Percentiles rank a stretch among this genome's conserved stretches.
These are phyloP conservation scores for Citrus trifoliata DNA, from an alignment of 345 rosid genomes.

Conservation along the genomic window DNA sequence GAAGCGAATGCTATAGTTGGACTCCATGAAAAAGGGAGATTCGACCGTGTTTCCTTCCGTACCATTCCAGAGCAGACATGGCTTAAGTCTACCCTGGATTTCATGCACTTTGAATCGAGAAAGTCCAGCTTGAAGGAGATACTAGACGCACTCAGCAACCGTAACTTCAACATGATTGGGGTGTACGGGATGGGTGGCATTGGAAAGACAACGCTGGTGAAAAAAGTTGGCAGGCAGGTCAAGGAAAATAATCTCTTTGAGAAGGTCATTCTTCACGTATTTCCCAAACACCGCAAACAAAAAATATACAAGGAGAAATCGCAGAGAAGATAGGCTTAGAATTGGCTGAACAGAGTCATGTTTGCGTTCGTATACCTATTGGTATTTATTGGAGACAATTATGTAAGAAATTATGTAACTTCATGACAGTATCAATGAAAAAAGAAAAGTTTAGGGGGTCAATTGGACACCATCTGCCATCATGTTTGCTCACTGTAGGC, in stretches of 20 bases:
- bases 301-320: background rate
- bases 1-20: background rate
- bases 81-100: background rate
- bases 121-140: no score
- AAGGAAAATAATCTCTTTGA: conserved; percentile 13
- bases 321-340: background rate
- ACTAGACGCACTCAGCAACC: no score
- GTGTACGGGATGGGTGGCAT: conserved; percentile 15
- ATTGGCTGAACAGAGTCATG: background rate
- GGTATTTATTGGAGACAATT: no score
- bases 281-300: background rate
- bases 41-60: background rate
- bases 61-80: background rate
- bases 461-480: no score
- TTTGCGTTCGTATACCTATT: no score
- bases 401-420: no score
- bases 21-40: background rate
- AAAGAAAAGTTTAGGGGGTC: no score
- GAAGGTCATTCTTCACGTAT: background rate
- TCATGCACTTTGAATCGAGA: conserved; percentile 20
- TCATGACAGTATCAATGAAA: no score
- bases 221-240: conserved; percentile 5
- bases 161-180: conserved; percentile 5
- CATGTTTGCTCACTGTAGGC: no score
- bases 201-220: conserved; percentile 22